phyloP scores from a whole-genome alignment of 768 basidiomycete genomes.

The Rhizopogon rudus region DNA sequence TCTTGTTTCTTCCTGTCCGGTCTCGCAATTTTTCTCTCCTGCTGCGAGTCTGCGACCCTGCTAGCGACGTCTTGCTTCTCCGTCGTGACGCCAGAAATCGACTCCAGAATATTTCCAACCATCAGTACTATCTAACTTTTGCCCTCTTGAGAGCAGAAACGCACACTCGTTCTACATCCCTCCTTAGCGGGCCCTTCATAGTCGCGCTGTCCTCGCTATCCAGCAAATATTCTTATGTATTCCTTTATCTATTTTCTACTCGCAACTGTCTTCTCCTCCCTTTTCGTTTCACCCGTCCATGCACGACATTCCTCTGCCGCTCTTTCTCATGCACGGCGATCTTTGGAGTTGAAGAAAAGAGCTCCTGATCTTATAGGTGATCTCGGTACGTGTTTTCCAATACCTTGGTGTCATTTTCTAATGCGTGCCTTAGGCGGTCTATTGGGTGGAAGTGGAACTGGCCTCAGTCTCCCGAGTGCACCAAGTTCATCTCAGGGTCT shows the following conservation, averaged over 20 bases:
- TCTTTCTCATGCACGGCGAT: slow-evolving; percentile 31
- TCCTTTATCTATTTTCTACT: slow-evolving; percentile 17
- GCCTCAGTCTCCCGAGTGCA: slow-evolving; percentile 1
- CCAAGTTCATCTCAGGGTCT: slow-evolving; percentile 4
- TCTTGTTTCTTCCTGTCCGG: slow-evolving; percentile 10
- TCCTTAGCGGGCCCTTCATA: slow-evolving; percentile 17
- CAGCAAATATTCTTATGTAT: slow-evolving; percentile 27
- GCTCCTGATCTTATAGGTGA: slow-evolving; percentile 5
- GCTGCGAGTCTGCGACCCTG: slow-evolving; percentile 11
- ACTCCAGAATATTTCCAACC: not conserved
- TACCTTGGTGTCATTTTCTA: not conserved
- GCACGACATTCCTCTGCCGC: slow-evolving; percentile 37
- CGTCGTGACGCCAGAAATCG: slow-evolving; percentile 11
- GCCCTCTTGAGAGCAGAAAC: slow-evolving; percentile 11
- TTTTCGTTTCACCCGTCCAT: slow-evolving; percentile 20
- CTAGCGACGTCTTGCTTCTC: slow-evolving; percentile 13
- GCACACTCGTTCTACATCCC: slow-evolving; percentile 36
- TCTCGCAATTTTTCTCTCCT: slow-evolving; percentile 11
- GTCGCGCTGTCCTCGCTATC: slow-evolving; percentile 28
- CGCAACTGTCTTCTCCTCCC: slow-evolving; percentile 19
- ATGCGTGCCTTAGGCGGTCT: not conserved
- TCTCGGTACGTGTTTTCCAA: slow-evolving; percentile 12
- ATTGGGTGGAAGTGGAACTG: not conserved
- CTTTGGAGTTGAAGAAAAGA: slow-evolving; percentile 20
- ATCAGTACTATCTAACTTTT: not conserved